These are phyloP conservation scores for Senecio squalidus DNA, from an alignment of 140 eudicot genomes.

Conservation along the genomic window DNA sequence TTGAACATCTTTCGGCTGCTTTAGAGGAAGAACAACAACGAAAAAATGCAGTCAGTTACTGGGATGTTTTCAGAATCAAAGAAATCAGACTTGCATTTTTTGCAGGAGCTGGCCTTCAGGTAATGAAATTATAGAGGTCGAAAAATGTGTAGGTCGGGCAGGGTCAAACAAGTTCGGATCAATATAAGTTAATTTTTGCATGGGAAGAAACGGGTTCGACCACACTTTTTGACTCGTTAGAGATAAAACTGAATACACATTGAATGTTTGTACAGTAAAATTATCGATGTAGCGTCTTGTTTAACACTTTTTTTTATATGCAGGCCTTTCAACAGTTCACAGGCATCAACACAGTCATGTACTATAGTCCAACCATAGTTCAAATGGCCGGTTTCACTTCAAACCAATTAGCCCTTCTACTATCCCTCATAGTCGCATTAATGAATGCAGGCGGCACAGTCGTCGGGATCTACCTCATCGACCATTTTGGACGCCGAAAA, in stretches of 20 bases:
- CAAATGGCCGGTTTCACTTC: constrained; percentile 29
- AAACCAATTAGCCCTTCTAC: constrained; percentile 26
- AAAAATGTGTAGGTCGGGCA: neutral
- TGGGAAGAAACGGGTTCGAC: no score
- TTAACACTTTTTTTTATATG: neutral
- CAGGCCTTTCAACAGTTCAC: constrained; percentile 28
- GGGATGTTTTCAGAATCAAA: constrained; percentile 49
- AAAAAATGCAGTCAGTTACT: constrained; percentile 34
- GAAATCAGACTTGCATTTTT: constrained; percentile 72
- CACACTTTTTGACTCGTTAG: no score
- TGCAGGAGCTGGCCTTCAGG: constrained; percentile 89
- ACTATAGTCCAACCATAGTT: constrained; percentile 32
- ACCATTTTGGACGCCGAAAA: constrained; percentile 24
- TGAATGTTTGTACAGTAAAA: no score
- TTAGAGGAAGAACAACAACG: constrained; percentile 52
- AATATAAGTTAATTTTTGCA: no score
- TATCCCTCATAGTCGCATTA: constrained; percentile 24
- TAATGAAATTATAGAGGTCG: constrained; percentile 14
- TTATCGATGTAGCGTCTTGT: no score
- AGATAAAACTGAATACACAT: no score
- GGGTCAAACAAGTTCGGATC: no score
- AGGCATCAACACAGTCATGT: constrained; percentile 33
- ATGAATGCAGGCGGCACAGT: constrained; percentile 27
- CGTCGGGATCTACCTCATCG: constrained; percentile 27
- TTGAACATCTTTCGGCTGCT: constrained; percentile 58